Percentiles rank a stretch among this genome's conserved stretches.
These are phyloP conservation scores for Kodamaea sp. DNA, from an alignment of 1,139 yeast species.

Conservation along the genomic window DNA sequence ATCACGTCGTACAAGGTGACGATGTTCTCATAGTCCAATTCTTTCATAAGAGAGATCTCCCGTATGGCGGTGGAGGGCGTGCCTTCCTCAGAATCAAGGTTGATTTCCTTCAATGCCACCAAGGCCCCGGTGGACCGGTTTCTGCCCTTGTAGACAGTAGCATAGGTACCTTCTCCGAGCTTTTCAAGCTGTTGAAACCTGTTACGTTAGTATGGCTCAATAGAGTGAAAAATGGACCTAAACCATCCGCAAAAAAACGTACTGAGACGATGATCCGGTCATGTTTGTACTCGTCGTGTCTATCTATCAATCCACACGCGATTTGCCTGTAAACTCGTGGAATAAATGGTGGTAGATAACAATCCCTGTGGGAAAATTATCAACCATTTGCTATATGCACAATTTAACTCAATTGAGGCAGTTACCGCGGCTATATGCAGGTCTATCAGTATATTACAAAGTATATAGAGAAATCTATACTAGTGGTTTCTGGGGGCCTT, in stretches of 20 bases:
- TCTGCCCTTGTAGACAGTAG: conserved; percentile 95
- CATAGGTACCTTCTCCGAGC: conserved; percentile 97
- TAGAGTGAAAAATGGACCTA: too few relatives aligned
- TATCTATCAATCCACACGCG: too few relatives aligned
- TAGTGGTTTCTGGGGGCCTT: conserved; percentile 38
- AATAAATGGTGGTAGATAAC: too few relatives aligned
- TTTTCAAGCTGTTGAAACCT: conserved; percentile 72
- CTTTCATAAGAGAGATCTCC: conserved; percentile 95
- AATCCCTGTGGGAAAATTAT: too few relatives aligned
- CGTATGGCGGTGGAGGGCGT: conserved; percentile 98
- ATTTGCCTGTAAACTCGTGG: too few relatives aligned
- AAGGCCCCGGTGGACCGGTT: conserved; percentile 89
- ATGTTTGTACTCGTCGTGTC: conserved; percentile 13
- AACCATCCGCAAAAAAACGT: conserved; percentile 17
- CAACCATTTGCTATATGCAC: too few relatives aligned
- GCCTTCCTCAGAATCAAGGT: conserved; percentile 94
- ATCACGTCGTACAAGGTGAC: conserved; percentile 93
- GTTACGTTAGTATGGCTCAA: conserved; percentile 13
- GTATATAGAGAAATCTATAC: too few relatives aligned
- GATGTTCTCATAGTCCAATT: conserved; percentile 89
- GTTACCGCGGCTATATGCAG: background rate
- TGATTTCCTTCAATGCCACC: conserved; percentile 94
- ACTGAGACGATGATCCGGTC: conserved; percentile 35
- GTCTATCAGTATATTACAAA: too few relatives aligned
- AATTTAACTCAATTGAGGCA: conserved; percentile 1